Base-by-base conservation (phyloP, 345 rosid genomes). In the Noccaea caerulescens region DNA sequence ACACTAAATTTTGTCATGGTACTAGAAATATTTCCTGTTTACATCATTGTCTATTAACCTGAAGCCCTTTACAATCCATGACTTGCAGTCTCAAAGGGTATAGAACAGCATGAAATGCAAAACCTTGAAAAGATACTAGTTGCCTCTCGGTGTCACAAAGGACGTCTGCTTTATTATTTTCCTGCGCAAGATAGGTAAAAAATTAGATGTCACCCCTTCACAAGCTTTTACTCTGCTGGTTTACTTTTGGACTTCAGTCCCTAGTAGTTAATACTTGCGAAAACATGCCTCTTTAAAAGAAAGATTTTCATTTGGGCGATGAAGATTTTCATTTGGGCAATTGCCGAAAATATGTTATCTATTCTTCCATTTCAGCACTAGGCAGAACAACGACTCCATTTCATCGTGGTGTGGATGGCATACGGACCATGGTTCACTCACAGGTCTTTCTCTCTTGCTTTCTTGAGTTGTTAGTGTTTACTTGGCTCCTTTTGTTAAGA, bases 371-470 rank as follows among this genome's bases (percentile, higher is more conserved):
- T 69, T 27, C 88, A 88, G 97, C 65, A 62, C 82, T 53, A 61
- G 23, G 5, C 80, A 72, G 78, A 80, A 81, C 77, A 75, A 66
- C 23, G 87, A 83, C 51, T 81, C 88, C 32, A 76, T 82, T 68
- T 90, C 97, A 39, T 87, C 92, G 72, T 93, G 98, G 98, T 93
- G 97, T 56, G 98, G 98, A 60, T 93, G 97, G 97, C 98, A 93
- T 63, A 87, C 94, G 14, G 98, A 93, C 83, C 88, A 88, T 54
- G 93, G 91, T 53, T 93, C 93, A 51, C 79, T 93, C 60, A 90
- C 97, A 76, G 97, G 98, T 87, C 53, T 12, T 20, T 52, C 44
- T 72, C 50, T 58, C 50, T 52, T 62, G 4, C 38, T n/a, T n/a
- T n/a, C n/a, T n/a, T n/a, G n/a, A n/a, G n/a, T n/a, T n/a, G n/a